phyloP scores from a whole-genome alignment of 129 eudicot species.

The Helianthus annuus region DNA sequence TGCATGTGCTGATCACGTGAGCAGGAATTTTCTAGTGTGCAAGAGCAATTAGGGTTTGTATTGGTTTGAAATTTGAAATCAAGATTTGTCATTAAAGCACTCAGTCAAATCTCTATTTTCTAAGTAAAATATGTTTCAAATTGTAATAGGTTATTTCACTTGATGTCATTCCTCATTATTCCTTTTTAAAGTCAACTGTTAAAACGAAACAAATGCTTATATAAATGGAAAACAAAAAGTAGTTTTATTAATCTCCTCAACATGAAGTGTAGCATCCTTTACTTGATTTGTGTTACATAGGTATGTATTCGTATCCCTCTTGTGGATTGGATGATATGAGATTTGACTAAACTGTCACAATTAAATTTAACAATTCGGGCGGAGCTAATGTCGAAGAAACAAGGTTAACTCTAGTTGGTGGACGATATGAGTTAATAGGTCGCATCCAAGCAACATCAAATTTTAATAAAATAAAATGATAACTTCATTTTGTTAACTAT shows the following conservation, averaged over 20 bases:
- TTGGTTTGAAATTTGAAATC: constrained; percentile 29
- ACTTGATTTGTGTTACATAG: no score
- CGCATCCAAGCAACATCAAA: constrained; percentile 15
- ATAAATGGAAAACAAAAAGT: no score
- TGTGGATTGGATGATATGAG: no score
- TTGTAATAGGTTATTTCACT: neutral
- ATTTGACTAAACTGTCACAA: neutral
- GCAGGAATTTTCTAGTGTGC: constrained; percentile 38
- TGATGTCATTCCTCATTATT: neutral
- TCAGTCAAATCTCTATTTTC: constrained; percentile 20
- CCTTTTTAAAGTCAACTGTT: neutral
- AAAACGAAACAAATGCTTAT: neutral
- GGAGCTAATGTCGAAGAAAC: neutral
- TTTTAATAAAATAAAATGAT: neutral
- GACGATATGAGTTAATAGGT: constrained; percentile 1
- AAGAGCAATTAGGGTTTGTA: constrained; percentile 20
- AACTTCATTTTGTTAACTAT: constrained; percentile 11
- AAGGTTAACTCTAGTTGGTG: neutral
- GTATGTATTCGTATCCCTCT: no score
- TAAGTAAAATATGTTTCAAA: constrained; percentile 5
- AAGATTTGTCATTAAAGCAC: constrained; percentile 23
- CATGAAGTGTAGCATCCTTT: no score
- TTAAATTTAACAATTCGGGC: constrained; percentile 25
- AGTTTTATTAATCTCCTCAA: no score
- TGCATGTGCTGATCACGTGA: constrained; percentile 38